A percentile compares a stretch with the other conserved stretches of the same genome.
Evolutionary conservation across 129 eudicot genomes (phyloP).

Genomic region (Rutidosis leptorrhynchoides): DNA sequence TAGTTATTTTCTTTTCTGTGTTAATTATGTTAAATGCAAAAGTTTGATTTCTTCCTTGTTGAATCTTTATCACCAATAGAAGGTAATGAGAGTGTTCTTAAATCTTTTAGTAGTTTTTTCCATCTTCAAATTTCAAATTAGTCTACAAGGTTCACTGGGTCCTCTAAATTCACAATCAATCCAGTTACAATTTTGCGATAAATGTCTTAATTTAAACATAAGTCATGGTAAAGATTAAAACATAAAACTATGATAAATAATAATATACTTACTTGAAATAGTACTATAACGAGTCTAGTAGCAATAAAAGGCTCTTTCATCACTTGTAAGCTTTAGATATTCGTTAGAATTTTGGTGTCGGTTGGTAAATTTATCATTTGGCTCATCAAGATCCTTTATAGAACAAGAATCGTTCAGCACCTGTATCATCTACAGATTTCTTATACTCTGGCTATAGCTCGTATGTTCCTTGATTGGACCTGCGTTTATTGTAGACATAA

Average conservation of each 20-base stretch:
- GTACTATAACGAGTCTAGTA: too few species aligned
- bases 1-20: too few species aligned
- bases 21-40: neutral
- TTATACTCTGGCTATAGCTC: constrained; percentile 90
- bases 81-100: neutral
- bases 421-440: constrained; percentile 73
- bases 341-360: neutral
- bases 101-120: too few species aligned
- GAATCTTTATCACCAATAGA: neutral
- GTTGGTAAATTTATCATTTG: neutral
- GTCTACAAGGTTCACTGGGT: too few species aligned
- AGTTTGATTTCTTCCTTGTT: neutral
- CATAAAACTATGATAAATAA: neutral
- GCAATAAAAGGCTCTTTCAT: neutral
- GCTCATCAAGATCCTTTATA: constrained; percentile 5
- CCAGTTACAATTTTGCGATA: too few species aligned
- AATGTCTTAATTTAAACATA: too few species aligned
- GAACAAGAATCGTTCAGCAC: constrained; percentile 42
- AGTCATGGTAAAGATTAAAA: neutral
- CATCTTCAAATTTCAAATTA: too few species aligned
- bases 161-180: too few species aligned
- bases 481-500: constrained; percentile 81
- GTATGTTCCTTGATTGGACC: constrained; percentile 82
- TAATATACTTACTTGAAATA: neutral
- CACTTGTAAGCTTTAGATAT: neutral